Evolutionary conservation across 2,329 filamentous ascomycete species (phyloP).

Genomic region (Aspergillus candidus): DNA sequence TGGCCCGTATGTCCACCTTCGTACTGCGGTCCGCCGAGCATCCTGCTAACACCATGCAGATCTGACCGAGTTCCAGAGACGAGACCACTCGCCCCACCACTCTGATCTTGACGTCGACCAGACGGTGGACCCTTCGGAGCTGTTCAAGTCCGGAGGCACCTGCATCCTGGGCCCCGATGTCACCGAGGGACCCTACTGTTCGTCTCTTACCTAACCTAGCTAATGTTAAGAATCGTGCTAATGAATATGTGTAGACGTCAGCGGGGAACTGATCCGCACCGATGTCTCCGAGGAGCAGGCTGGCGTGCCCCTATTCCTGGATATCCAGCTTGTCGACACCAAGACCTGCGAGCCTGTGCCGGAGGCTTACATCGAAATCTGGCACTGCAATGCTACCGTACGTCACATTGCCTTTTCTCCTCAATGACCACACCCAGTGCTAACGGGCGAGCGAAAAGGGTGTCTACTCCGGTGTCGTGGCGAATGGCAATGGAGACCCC

Average conservation of each 20-base stretch:
- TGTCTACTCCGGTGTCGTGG: constrained; percentile 36
- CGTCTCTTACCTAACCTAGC: neutral
- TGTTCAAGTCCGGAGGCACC: constrained; percentile 30
- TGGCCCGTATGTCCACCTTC: constrained; percentile 21
- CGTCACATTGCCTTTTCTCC: constrained; percentile 22
- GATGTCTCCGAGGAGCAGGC: constrained; percentile 28
- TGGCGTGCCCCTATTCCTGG: constrained; percentile 37
- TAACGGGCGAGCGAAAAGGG: constrained; percentile 19
- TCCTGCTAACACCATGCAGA: constrained; percentile 5
- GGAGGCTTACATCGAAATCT: constrained; percentile 33
- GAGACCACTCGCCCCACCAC: constrained; percentile 36
- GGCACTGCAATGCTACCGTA: constrained; percentile 39
- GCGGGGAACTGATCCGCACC: constrained; percentile 33
- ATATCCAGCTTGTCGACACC: constrained; percentile 37
- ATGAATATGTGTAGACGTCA: constrained; percentile 19
- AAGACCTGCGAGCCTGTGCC: constrained; percentile 38
- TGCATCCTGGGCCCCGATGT: constrained; percentile 50
- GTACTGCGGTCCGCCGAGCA: neutral
- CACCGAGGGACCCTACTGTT: constrained; percentile 50
- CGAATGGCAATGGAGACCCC: constrained; percentile 31
- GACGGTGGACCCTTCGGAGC: constrained; percentile 18
- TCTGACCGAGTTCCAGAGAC: constrained; percentile 22
- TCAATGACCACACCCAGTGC: neutral
- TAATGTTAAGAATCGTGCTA: neutral
- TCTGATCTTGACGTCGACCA: constrained; percentile 25